Conservation (phyloP, 768 basidiomycete species). For the Hericium coralloides region DNA sequence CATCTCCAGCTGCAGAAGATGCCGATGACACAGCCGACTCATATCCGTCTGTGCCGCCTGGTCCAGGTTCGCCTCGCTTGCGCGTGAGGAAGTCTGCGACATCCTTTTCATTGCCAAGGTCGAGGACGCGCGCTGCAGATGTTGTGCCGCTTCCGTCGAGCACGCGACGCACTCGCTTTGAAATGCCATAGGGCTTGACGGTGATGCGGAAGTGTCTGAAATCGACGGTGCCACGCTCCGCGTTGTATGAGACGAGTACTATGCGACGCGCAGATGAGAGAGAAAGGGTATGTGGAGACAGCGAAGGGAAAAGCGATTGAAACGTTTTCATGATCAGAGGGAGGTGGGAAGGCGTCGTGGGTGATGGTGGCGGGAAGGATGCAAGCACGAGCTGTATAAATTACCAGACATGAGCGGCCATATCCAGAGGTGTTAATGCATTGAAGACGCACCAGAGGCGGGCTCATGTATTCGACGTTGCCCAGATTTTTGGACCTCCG, state of each 20-base stretch:
- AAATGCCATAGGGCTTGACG: constrained; percentile 90
- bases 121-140: constrained; percentile 40
- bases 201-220: constrained; percentile 94
- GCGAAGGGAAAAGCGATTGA: constrained; percentile 92
- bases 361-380: constrained; percentile 71
- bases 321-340: constrained; percentile 92
- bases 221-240: constrained; percentile 79
- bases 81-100: constrained; percentile 91
- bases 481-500: constrained; percentile 67
- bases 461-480: constrained; percentile 75
- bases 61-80: constrained; percentile 38
- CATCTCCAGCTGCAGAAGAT: constrained; percentile 32
- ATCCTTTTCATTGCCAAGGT: constrained; percentile 87
- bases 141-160: constrained; percentile 51
- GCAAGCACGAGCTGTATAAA: constrained; percentile 75
- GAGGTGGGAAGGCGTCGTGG: constrained; percentile 73
- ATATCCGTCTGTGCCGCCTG: constrained; percentile 69
- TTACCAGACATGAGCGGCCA: neutral
- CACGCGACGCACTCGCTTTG: constrained; percentile 81
- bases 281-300: constrained; percentile 69
- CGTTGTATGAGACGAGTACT: constrained; percentile 87
- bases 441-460: constrained; percentile 65
- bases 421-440: neutral
- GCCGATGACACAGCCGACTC: constrained; percentile 68
- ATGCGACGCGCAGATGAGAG: constrained; percentile 90